Evolutionary conservation across 2,329 filamentous ascomycete species (phyloP).

Genomic region (Claviceps sp.): DNA sequence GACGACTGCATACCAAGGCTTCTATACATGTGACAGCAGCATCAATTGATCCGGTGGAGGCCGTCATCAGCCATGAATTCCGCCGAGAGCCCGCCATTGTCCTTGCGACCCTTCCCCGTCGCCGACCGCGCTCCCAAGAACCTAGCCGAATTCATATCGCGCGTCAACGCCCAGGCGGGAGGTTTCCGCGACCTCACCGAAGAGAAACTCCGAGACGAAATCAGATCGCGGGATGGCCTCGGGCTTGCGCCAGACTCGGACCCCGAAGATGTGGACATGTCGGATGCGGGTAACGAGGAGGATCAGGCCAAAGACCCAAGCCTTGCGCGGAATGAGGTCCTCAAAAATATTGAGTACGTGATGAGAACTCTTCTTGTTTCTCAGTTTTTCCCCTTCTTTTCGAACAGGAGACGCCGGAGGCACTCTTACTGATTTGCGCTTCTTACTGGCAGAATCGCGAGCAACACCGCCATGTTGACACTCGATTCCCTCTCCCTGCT

Average conservation of each 20-base stretch:
- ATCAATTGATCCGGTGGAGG: not conserved
- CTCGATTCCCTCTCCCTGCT: constrained; percentile 77
- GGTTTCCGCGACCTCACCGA: constrained; percentile 74
- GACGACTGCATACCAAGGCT: too few relatives aligned
- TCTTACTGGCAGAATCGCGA: constrained; percentile 17
- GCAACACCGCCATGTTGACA: constrained; percentile 50
- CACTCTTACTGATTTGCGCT: not conserved
- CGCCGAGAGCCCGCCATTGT: constrained; percentile 21
- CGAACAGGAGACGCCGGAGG: not conserved
- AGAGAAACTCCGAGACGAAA: constrained; percentile 55
- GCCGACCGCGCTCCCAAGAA: constrained; percentile 43
- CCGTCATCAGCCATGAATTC: constrained; percentile 15
- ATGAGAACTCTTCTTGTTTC: not conserved
- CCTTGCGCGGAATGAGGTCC: constrained; percentile 43
- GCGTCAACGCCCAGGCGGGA: constrained; percentile 64
- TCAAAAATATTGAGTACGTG: constrained; percentile 45
- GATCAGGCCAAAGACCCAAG: constrained; percentile 30
- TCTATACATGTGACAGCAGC: not conserved
- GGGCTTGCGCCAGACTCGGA: constrained; percentile 25
- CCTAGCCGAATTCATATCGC: constrained; percentile 62
- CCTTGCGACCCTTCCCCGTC: constrained; percentile 31
- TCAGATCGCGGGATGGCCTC: constrained; percentile 32
- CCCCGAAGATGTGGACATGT: constrained; percentile 31
- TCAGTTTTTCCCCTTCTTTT: not conserved
- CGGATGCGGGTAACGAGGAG: constrained; percentile 32